A percentile compares a stretch with the other conserved stretches of the same genome.
These are phyloP conservation scores for Closterium sp. DNA, from an alignment of 139 green algal species.

Conservation along the genomic window DNA sequence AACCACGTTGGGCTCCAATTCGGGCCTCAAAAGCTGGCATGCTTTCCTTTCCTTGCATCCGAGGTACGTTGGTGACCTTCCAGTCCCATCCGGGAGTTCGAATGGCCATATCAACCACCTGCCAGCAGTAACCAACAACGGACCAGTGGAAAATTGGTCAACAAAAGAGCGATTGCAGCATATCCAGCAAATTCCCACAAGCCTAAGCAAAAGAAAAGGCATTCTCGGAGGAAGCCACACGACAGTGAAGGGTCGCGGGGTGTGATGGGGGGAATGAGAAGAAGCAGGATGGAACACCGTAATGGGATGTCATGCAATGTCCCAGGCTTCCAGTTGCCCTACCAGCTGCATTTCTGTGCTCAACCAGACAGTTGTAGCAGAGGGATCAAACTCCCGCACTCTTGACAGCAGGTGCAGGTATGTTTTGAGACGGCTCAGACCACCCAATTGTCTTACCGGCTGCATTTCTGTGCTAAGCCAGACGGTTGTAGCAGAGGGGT, in stretches of 20 bases:
- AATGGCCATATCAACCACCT: not conserved
- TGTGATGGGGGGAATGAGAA: not conserved
- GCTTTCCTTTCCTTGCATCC: constrained; percentile 2
- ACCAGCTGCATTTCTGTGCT: constrained; percentile 16
- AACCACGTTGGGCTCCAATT: not conserved
- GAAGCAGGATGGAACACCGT: not conserved
- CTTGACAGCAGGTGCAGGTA: constrained; percentile 37
- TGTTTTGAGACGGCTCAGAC: no score
- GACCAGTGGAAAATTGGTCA: not conserved
- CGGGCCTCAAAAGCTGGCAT: constrained; percentile 14
- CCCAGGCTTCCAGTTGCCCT: not conserved
- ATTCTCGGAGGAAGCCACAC: not conserved
- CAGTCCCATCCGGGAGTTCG: not conserved
- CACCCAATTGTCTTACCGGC: not conserved
- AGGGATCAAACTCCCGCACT: not conserved
- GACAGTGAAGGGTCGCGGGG: not conserved
- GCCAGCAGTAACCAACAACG: not conserved
- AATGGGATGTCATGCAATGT: not conserved
- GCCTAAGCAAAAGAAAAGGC: no score
- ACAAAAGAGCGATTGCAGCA: no score
- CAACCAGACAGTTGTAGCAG: not conserved
- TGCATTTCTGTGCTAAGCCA: constrained; percentile 18
- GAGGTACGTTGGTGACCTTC: not conserved
- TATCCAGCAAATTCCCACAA: no score
- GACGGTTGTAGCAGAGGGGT: not conserved